Conservation (phyloP, 805 yeast species). For the Candida mattraensis region DNA sequence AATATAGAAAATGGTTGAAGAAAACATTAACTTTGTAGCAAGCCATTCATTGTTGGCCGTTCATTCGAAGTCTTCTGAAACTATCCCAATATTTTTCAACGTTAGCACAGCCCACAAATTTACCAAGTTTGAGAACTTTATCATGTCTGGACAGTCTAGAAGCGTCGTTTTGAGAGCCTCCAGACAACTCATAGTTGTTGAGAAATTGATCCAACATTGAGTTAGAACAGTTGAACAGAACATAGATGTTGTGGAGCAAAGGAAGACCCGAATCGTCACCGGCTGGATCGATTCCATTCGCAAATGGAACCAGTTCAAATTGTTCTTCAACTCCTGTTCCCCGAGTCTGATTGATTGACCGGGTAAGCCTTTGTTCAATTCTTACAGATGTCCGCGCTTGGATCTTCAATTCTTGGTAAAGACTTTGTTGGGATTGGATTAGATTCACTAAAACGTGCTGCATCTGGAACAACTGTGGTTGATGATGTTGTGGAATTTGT, state of each 20-base stretch:
- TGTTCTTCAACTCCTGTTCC: slow-evolving; percentile 33
- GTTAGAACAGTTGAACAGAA: slow-evolving; percentile 24
- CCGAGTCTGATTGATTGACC: slow-evolving; percentile 25
- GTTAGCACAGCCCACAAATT: slow-evolving; percentile 31
- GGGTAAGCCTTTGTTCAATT: slow-evolving; percentile 30
- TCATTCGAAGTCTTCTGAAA: slow-evolving; percentile 16
- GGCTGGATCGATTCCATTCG: slow-evolving; percentile 27
- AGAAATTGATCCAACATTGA: slow-evolving; percentile 21
- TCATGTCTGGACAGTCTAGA: slow-evolving; percentile 19
- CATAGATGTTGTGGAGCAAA: slow-evolving; percentile 24
- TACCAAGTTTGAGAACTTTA: slow-evolving; percentile 28
- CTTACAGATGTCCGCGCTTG: slow-evolving; percentile 23
- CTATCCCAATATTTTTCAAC: slow-evolving; percentile 33
- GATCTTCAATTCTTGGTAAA: slow-evolving; percentile 21
- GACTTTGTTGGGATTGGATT: slow-evolving; percentile 19
- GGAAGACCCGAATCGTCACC: slow-evolving; percentile 27
- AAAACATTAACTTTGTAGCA: background rate
- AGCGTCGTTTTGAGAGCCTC: slow-evolving; percentile 3
- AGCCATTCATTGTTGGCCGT: no score
- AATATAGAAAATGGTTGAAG: background rate
- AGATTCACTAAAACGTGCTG: slow-evolving; percentile 20
- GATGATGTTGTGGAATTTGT: slow-evolving; percentile 14
- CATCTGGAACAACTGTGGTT: slow-evolving; percentile 17
- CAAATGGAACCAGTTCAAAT: slow-evolving; percentile 30
- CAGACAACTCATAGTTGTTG: slow-evolving; percentile 20